Conservation (phyloP, 148 eudicot genomes). For the Bassia scoparia region DNA sequence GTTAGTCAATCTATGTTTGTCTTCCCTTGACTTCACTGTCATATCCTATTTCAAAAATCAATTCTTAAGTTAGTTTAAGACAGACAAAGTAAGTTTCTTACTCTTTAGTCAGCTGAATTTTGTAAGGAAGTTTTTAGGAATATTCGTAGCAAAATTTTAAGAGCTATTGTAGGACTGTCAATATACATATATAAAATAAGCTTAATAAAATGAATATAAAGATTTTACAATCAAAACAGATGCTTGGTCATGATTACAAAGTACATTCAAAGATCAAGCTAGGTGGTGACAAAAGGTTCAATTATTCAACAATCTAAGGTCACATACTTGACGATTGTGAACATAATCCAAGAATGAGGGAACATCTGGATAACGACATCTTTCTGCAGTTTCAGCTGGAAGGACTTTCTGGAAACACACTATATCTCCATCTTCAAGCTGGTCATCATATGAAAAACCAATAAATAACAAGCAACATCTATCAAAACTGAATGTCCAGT, state of each 20-base stretch:
- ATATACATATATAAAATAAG: neutral
- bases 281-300: neutral
- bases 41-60: neutral
- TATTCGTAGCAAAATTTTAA: neutral
- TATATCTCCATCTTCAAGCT: slow-evolving; percentile 85
- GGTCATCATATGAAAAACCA: slow-evolving; percentile 7
- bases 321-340: slow-evolving; percentile 65
- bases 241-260: neutral
- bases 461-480: neutral
- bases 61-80: neutral
- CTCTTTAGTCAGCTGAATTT: too few relatives aligned
- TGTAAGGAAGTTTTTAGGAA: neutral
- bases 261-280: neutral
- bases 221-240: neutral
- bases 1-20: too few relatives aligned
- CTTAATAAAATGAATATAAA: too few relatives aligned
- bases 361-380: slow-evolving; percentile 56
- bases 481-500: neutral
- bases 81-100: neutral
- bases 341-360: slow-evolving; percentile 69
- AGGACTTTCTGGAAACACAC: slow-evolving; percentile 62
- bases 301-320: neutral
- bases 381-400: slow-evolving; percentile 42
- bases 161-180: neutral
- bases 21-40: too few relatives aligned